Evolutionary conservation across 345 rosid species (phyloP), one percentile per base, ranked within the genome.

Genomic region (Camelina hispida): DNA sequence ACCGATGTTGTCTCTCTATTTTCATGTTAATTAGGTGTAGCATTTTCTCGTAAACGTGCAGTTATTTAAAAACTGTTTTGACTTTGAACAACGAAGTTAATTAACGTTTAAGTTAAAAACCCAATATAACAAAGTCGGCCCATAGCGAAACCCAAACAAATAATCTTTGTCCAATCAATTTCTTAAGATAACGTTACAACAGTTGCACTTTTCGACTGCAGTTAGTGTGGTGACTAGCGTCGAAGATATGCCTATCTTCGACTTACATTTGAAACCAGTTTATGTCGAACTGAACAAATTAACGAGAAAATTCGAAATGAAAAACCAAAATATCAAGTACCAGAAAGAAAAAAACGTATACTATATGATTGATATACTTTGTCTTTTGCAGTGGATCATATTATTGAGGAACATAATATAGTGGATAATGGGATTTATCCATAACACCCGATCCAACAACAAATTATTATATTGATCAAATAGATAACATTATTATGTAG

Each of bases 351-450:
- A 23, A 23, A 23, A 23, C 25, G 25, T 23, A 23, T 23, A 23
- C 28, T 25, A n/a, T 30, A 60, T 18, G 48, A 20, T 22, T 47
- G 22, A 59, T 71, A 22, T 61, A 38, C 17, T 8, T 57, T 71
- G 15, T 71, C 75, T 44, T 56, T 65, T 56, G n/a, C 53, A 40
- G 72, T 75, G 61, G 73, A 75, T 74, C 67, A 38, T 75, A 67
- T 75, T 17, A 75, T 67, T 59, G 79, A 50, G 73, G 35, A 59
- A 50, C 62, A 59, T 40, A 48, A 25, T 68, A 30, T 68, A 68
- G 69, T 68, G 63, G 63, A 75, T 75, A 38, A 51, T 42, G 25
- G 63, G 63, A 37, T 20, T 69, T 48, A 69, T 76, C 74, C 64
- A 69, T 46, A 68, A 53, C 64, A 62, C 64, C 69, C 15, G 35